Base-by-base conservation (phyloP, 805 yeast genomes). In the Blastobotrys attinorum region DNA sequence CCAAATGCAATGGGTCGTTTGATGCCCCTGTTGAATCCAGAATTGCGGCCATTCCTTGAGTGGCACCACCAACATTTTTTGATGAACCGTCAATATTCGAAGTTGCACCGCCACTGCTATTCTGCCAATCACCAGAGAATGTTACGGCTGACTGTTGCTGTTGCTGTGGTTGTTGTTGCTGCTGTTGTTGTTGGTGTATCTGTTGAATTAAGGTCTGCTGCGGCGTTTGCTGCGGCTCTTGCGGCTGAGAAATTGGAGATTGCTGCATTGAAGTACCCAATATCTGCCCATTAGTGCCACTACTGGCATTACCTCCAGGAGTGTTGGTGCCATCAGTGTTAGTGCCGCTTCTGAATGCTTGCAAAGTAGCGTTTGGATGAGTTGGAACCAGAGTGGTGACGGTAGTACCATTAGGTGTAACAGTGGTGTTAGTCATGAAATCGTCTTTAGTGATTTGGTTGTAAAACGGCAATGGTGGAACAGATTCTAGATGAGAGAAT, bases 381-480 rank as follows among this genome's bases (percentile, higher is more conserved):
- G 0, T 86, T 2, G 96, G 96, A 1, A 86, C 89, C 51, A 88
- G 71, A 0, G 89, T 87, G 0, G 96, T 88, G 18, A 87, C 73
- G 0, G 96, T 85, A 0, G 96, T 88, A 44, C 97, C 97, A 52
- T 85, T 85, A 1, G 96, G 95, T 0, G 95, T 83, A 0, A 95
- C 88, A 2, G 86, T 79, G 1, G 88, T 81, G 23, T 83, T 77
- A 0, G 96, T 81, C 40, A 81, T 82, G 65, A 86, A 88, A 60
- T 86, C 90, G 60, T 88, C 96, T 54, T 79, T 81, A 23, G 89
- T 83, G 57, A 88, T 88, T 61, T 88, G 96, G 57, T 84, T 85
- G 63, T 87, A 88, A 56, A 88, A 83, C 6, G 97, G 96, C 37
- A 88, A 65, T 7, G 97, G 96, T 17, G 74, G 74, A 4, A 82